phyloP scores from a whole-genome alignment of 495 filamentous ascomycete species.

The Penicillium desertorum region DNA sequence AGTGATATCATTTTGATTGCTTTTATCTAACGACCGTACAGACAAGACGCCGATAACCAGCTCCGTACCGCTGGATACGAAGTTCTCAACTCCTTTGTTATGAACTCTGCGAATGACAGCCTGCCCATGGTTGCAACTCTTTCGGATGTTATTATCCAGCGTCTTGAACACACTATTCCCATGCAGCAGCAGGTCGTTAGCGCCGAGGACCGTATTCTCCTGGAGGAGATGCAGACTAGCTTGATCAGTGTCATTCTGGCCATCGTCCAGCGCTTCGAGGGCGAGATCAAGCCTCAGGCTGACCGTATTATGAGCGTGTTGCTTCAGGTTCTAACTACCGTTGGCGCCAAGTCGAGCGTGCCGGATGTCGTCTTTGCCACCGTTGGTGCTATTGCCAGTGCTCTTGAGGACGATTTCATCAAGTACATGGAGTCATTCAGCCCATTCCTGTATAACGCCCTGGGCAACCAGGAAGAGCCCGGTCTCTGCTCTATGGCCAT shows the following conservation, averaged over 20 bases:
- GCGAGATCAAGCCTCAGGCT: slow-evolving; percentile 84
- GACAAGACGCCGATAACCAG: slow-evolving; percentile 78
- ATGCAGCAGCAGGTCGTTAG: slow-evolving; percentile 93
- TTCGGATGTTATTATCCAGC: slow-evolving; percentile 80
- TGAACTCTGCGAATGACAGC: slow-evolving; percentile 83
- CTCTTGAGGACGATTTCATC: slow-evolving; percentile 85
- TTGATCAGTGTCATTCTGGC: slow-evolving; percentile 85
- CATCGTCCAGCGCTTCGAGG: slow-evolving; percentile 88
- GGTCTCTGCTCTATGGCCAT: slow-evolving; percentile 95
- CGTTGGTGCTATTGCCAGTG: slow-evolving; percentile 80
- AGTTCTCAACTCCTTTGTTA: slow-evolving; percentile 90
- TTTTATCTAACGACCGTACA: slow-evolving; percentile 26
- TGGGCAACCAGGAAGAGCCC: slow-evolving; percentile 93
- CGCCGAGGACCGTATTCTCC: slow-evolving; percentile 87
- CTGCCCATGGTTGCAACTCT: slow-evolving; percentile 75
- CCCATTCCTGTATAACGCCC: slow-evolving; percentile 86
- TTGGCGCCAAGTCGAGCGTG: slow-evolving; percentile 85
- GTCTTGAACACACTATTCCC: slow-evolving; percentile 85
- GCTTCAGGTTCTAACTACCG: slow-evolving; percentile 73
- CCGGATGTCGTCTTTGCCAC: slow-evolving; percentile 91
- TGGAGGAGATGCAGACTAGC: slow-evolving; percentile 98
- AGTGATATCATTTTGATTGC: slow-evolving; percentile 4
- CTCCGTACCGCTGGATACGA: slow-evolving; percentile 99
- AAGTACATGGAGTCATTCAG: slow-evolving; percentile 96
- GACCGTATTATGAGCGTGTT: slow-evolving; percentile 90